Base-by-base conservation (phyloP, 208 protist species). In the Kentomonas sorsogonicus region DNA sequence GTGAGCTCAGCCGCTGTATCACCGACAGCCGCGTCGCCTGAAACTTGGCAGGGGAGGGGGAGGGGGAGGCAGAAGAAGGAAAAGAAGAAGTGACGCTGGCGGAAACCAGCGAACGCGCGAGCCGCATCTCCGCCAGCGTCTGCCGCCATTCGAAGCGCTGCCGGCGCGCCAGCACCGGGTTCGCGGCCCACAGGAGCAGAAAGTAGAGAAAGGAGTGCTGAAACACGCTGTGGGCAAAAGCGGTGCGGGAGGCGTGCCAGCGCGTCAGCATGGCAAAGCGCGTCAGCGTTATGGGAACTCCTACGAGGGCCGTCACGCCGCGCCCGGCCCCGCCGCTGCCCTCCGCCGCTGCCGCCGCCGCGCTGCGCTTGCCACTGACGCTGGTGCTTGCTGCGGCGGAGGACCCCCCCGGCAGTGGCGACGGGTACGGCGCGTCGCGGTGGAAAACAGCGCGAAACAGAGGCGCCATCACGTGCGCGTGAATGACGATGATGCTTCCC, bases 131-230 rank as follows among this genome's bases (percentile, higher is more conserved):
- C 30, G 9, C 20, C 16, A 13, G 25, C 29, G 46, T 16, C 22
- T 60, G 34, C 18, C 27, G 34, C 27, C 3, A 3, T n/a, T n/a
- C n/a, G n/a, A n/a, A n/a, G n/a, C n/a, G n/a, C 41, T 48, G 36
- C 18, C 26, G 23, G 6, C 11, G 3, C 4, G 3, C 6, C 18
- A 60, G 2, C 39, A 23, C 20, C 16, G 53, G 53, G 27, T 48
- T 60, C 16, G 34, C 36, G 9, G 23, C 10, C 16, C 9, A 48
- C 25, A 60, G 13, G 6, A 60, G 16, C 4, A 60, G 16, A 34
- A 60, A 60, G 39, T 60, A 60, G 6, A 60, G 38, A 22, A 60
- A 44, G 38, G 34, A 46, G 26, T 48, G 26, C n/a, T 23, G 39
- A 5, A 13, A 34, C 3, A 39, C 5, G 5, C 38, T 9, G 27